Evolutionary conservation across 495 filamentous ascomycete genomes (phyloP), one percentile per base, ranked within the genome.

Genomic region (Penicillium waksmanii): DNA sequence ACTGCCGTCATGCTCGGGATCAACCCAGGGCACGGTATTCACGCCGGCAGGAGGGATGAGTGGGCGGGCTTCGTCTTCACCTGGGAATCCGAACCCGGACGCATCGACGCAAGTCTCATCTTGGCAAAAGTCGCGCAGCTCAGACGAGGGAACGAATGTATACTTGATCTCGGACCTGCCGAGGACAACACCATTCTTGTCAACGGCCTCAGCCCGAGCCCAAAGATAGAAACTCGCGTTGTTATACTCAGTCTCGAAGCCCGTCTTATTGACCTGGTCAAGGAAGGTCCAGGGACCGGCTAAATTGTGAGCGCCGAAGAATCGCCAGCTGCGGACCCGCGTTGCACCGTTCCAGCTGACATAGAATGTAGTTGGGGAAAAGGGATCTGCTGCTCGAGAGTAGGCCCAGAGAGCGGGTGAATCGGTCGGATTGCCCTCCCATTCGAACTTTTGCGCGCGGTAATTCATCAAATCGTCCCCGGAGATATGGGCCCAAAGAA

Each of bases 261-360:
- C 77, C 3, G 59, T 67, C 55, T 77, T 80, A 31, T 40, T 23
- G 2, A 69, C 61, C 44, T 77, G 60, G 40, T 66, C 60, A n/a
- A 80, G 56, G 17, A 73, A 55, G 5, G 35, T 65, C 50, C 62
- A 79, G 3, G 73, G 67, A 0, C 71, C 73, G 8, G 71, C 72
- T 34, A 60, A 57, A 60, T 77, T 71, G 48, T 55, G 57, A 5
- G 74, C 56, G 40, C 76, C 77, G 63, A 70, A 78, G 61, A 81
- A 75, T 11, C 70, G 67, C 76, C 77, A 81, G 40, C 42, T 55
- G 17, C 69, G 54, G 34, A 81, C 72, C 18, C 72, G 75, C 13
- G 78, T 81, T 13, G 78, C 78, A 11, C 78, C 78, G 52, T 81
- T 81, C 78, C 78, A 81, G 65, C 77, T 80, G 27, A 73, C 77